Conservation (phyloP, 2,329 filamentous ascomycete species). For the Exophiala xenobiotica region DNA sequence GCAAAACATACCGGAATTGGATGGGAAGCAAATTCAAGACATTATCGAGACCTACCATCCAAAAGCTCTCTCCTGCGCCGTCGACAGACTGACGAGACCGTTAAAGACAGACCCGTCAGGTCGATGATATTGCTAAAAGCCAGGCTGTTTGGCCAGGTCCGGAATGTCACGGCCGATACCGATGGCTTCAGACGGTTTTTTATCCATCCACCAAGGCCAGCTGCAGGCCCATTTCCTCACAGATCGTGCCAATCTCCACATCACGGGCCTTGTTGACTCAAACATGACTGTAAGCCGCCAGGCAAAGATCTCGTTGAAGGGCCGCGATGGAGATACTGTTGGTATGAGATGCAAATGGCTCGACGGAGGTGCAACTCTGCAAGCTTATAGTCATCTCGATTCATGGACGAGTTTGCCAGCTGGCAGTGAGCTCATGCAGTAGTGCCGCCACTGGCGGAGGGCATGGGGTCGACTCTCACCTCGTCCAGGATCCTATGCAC, state of each 20-base stretch:
- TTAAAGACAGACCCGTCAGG: no score
- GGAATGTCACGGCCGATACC: no score
- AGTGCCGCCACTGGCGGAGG: constrained; percentile 14
- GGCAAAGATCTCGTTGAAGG: constrained; percentile 16
- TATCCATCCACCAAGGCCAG: background rate
- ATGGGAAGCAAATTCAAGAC: background rate
- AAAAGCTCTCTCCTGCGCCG: no score
- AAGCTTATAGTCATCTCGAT: constrained; percentile 11
- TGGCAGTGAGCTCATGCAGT: constrained; percentile 22
- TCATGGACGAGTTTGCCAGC: constrained; percentile 15
- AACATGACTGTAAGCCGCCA: constrained; percentile 7
- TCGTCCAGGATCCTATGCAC: constrained; percentile 19
- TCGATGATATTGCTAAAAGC: no score
- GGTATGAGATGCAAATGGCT: constrained; percentile 10
- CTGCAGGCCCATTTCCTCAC: background rate
- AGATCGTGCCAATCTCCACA: background rate
- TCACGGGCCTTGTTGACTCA: constrained; percentile 19
- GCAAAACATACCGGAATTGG: background rate
- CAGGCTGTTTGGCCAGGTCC: no score
- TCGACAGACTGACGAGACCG: no score
- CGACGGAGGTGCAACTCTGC: constrained; percentile 20
- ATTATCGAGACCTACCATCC: no score
- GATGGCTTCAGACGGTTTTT: no score
- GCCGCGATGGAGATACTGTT: constrained; percentile 15
- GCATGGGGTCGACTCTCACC: constrained; percentile 8